These are phyloP conservation scores for Phytophthora pluvialis DNA, from an alignment of 352 stramenopile genomes.

Conservation along the genomic window DNA sequence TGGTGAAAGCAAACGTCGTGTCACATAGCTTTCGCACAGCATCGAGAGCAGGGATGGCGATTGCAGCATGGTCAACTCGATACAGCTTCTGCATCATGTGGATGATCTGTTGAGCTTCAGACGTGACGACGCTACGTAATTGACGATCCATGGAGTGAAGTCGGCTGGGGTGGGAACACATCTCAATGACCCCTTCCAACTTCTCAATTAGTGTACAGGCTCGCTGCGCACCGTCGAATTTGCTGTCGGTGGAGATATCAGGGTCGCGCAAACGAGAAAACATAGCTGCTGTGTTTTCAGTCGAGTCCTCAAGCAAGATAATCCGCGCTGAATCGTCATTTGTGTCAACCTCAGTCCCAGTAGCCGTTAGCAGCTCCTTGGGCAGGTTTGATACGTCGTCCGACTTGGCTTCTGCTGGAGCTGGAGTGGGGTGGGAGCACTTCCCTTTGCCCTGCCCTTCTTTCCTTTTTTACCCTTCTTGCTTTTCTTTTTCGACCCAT, in stretches of 20 bases:
- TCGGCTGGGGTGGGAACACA: conserved; percentile 15
- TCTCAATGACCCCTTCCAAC: conserved; percentile 10
- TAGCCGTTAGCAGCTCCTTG: conserved; percentile 7
- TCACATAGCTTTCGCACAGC: conserved; percentile 18
- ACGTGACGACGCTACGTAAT: conserved; percentile 1
- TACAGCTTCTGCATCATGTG: conserved; percentile 40
- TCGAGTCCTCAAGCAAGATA: conserved; percentile 6
- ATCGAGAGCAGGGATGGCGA: conserved; percentile 1
- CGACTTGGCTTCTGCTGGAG: background rate
- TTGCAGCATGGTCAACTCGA: conserved; percentile 23
- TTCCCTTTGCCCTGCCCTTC: conserved; percentile 13
- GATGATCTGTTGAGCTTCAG: conserved; percentile 16
- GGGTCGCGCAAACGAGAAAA: conserved; percentile 24
- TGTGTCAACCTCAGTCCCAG: background rate
- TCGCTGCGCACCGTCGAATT: conserved; percentile 15
- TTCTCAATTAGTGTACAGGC: conserved; percentile 18
- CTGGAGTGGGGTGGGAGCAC: background rate
- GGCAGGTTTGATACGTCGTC: conserved; percentile 12
- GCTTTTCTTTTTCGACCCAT: background rate
- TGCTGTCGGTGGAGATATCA: conserved; percentile 7
- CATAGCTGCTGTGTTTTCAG: conserved; percentile 12
- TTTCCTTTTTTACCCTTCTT: conserved; percentile 34
- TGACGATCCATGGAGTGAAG: conserved; percentile 15
- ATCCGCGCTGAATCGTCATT: conserved; percentile 1
- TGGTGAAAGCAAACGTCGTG: conserved; percentile 15